phyloP scores from a whole-genome alignment of 345 rosid species.

The Turritis glabra region DNA sequence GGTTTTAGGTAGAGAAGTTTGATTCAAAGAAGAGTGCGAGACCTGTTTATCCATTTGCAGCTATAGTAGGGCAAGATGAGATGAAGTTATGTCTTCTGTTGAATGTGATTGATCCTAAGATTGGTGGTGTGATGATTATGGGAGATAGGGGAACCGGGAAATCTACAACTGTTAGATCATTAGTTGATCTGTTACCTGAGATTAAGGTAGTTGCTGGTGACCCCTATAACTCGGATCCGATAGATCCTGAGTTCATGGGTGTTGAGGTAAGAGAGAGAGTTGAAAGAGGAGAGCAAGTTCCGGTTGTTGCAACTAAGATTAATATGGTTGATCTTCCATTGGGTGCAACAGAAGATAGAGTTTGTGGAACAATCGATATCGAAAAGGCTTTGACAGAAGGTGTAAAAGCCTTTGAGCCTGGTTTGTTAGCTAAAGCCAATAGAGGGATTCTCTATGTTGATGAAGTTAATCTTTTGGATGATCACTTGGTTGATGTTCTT shows the following conservation, averaged over 20 bases:
- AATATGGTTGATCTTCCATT: slow-evolving; percentile 95
- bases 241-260: slow-evolving; percentile 93
- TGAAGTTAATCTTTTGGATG: slow-evolving; percentile 95
- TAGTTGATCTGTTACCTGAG: slow-evolving; percentile 90
- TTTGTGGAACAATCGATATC: slow-evolving; percentile 85
- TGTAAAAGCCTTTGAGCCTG: slow-evolving; percentile 97
- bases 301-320: slow-evolving; percentile 56
- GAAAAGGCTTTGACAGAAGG: slow-evolving; percentile 95
- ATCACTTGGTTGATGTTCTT: slow-evolving; percentile 94
- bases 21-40: slow-evolving; percentile 76
- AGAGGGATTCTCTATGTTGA: slow-evolving; percentile 96
- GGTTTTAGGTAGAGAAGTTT: slow-evolving; percentile 53
- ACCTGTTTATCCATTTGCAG: slow-evolving; percentile 94
- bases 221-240: slow-evolving; percentile 90
- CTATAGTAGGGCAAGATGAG: slow-evolving; percentile 98
- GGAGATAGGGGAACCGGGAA: slow-evolving; percentile 97
- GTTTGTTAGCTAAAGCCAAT: slow-evolving; percentile 95
- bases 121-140: slow-evolving; percentile 98
- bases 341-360: slow-evolving; percentile 94
- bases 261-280: slow-evolving; percentile 74
- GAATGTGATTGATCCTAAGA: slow-evolving; percentile 95
- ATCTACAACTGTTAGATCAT: slow-evolving; percentile 88
- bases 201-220: slow-evolving; percentile 81
- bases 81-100: slow-evolving; percentile 91
- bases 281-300: slow-evolving; percentile 55